A percentile compares a stretch with the other conserved stretches of the same genome.
phyloP scores from a whole-genome alignment of 768 basidiomycete species.

The Naganishia onofrii region DNA sequence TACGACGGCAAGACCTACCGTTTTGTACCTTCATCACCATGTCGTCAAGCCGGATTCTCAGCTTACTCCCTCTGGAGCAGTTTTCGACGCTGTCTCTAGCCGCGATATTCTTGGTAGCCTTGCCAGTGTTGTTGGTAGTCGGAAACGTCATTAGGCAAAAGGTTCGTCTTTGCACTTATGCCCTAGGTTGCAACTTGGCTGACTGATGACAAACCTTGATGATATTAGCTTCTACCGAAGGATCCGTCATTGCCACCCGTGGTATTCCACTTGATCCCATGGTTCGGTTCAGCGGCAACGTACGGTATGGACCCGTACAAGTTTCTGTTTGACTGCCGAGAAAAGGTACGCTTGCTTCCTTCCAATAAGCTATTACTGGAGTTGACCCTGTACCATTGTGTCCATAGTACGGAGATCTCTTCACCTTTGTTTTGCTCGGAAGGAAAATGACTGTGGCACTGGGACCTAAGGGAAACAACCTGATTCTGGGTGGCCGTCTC shows the following conservation, averaged over 20 bases:
- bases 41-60: slow-evolving; percentile 17
- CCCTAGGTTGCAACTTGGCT: background rate
- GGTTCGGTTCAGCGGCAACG: slow-evolving; percentile 78
- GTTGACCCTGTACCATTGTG: background rate
- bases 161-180: slow-evolving; percentile 55
- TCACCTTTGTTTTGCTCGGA: slow-evolving; percentile 88
- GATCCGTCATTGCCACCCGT: slow-evolving; percentile 74
- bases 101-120: slow-evolving; percentile 58
- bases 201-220: background rate
- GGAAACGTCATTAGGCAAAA: slow-evolving; percentile 77
- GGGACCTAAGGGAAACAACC: slow-evolving; percentile 87
- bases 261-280: slow-evolving; percentile 89
- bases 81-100: slow-evolving; percentile 3
- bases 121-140: slow-evolving; percentile 66
- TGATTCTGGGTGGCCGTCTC: slow-evolving; percentile 89
- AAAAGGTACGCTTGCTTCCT: slow-evolving; percentile 45
- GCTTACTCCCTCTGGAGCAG: slow-evolving; percentile 20
- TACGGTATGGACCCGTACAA: slow-evolving; percentile 92
- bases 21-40: background rate
- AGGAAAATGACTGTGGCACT: slow-evolving; percentile 86
- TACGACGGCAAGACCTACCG: background rate
- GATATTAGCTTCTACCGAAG: slow-evolving; percentile 63
- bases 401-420: slow-evolving; percentile 86
- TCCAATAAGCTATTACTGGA: background rate
- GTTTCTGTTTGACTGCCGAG: slow-evolving; percentile 72